Percentiles rank a stretch among this genome's conserved stretches.
These are phyloP conservation scores for Solanum verrucosum DNA, from an alignment of 257 asterid genomes.

Conservation along the genomic window DNA sequence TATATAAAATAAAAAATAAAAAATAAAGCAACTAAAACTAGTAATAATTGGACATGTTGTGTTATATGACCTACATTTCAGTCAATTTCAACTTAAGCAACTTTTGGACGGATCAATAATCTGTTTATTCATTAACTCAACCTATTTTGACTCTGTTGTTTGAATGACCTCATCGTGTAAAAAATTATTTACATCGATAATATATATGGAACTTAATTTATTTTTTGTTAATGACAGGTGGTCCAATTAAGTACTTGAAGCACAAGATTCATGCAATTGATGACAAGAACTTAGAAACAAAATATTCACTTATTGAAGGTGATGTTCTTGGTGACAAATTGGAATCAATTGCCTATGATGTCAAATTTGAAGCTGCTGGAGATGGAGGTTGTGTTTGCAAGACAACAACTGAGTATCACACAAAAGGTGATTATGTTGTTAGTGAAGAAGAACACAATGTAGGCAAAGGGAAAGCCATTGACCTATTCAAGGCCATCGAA, in stretches of 20 bases:
- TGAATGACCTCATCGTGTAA: neutral
- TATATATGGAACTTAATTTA: neutral
- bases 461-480: constrained; percentile 16
- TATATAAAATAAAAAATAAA: too few species aligned
- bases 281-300: neutral
- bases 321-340: neutral
- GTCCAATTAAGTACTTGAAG: constrained; percentile 18
- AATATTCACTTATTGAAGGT: neutral
- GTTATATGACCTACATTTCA: neutral
- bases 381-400: constrained; percentile 26
- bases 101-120: neutral
- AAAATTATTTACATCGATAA: neutral
- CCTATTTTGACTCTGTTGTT: fast-evolving
- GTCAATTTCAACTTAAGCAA: neutral
- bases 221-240: neutral
- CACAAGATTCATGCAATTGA: constrained; percentile 23
- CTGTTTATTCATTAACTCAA: neutral
- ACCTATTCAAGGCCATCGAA: constrained; percentile 26
- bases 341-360: constrained; percentile 19
- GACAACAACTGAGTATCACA: constrained; percentile 14
- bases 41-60: neutral
- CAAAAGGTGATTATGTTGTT: constrained; percentile 19
- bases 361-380: constrained; percentile 17
- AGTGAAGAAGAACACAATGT: constrained; percentile 20
- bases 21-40: neutral